Conservation (phyloP, 257 asterid genomes). For the Solanum tarijense region DNA sequence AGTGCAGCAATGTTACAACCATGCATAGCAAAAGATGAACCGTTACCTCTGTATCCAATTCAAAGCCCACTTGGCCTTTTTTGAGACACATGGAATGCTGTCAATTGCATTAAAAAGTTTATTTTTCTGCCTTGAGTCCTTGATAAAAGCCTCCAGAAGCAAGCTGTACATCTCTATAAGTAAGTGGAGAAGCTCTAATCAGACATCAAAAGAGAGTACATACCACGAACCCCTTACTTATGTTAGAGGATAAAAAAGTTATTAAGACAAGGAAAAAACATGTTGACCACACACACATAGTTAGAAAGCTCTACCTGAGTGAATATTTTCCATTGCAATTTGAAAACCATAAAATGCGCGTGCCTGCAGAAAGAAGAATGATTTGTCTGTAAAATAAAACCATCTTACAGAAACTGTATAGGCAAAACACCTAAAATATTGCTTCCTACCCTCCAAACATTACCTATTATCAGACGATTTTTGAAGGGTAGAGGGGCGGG, state of each 20-base stretch:
- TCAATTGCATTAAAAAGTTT: conserved; percentile 57
- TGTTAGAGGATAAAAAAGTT: neutral
- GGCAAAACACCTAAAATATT: neutral
- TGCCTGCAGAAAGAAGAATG: conserved; percentile 33
- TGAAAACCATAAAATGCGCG: conserved; percentile 90
- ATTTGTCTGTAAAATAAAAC: conserved; percentile 2
- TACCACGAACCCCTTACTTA: neutral
- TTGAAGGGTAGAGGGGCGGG: neutral
- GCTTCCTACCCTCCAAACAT: neutral
- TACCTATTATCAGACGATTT: neutral
- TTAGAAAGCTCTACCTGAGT: conserved; percentile 49
- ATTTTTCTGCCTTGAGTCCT: conserved; percentile 57
- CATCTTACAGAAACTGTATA: neutral
- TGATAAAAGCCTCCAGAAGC: conserved; percentile 73
- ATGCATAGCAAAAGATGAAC: neutral
- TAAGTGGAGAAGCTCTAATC: conserved; percentile 9
- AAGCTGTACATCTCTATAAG: conserved; percentile 74
- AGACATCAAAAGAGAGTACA: conserved; percentile 4
- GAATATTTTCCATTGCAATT: conserved; percentile 70
- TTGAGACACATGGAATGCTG: conserved; percentile 53
- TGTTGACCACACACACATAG: neutral
- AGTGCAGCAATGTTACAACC: neutral
- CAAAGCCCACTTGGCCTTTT: conserved; percentile 75
- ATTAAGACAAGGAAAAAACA: neutral
- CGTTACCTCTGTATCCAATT: conserved; percentile 67